Conservation (phyloP, 2,329 filamentous ascomycete genomes). For the Amesomyces nigricolor region DNA sequence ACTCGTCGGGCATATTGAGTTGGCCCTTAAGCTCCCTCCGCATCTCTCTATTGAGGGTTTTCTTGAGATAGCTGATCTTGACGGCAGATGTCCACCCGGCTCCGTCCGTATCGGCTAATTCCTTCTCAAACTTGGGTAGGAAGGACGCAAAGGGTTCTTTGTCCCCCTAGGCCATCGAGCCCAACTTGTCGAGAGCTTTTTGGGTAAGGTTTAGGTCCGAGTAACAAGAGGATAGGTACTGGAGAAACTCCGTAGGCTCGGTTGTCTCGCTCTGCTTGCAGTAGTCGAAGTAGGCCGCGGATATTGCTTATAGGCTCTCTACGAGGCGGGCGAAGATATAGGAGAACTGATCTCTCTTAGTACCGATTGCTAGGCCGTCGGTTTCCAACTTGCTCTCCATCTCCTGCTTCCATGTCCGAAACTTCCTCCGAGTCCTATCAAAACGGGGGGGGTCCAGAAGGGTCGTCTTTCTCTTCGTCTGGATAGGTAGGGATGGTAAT, state of each 20-base stretch:
- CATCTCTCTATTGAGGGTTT: background rate
- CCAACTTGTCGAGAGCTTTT: background rate
- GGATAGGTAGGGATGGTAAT: background rate
- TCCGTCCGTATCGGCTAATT: background rate
- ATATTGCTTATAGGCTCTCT: background rate
- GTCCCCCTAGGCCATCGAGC: too few relatives aligned
- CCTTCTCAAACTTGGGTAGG: background rate
- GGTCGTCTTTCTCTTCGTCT: slow-evolving; percentile 1
- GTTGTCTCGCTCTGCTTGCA: background rate
- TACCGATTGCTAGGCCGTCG: background rate
- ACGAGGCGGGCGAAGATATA: background rate
- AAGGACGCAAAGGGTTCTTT: background rate
- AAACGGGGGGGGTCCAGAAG: slow-evolving; percentile 4
- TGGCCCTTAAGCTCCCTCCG: too few relatives aligned
- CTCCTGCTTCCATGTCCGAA: background rate
- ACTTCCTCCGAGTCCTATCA: background rate
- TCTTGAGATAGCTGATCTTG: background rate
- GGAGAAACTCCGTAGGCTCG: background rate
- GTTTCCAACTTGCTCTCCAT: background rate
- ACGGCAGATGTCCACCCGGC: background rate
- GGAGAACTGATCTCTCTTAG: background rate
- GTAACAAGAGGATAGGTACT: background rate
- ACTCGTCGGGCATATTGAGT: too few relatives aligned
- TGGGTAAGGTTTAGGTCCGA: background rate
- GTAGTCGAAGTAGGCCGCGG: background rate